Percentiles rank a stretch among this genome's conserved stretches.
phyloP scores from a whole-genome alignment of 1,284 basidiomycete species.

The Coniferiporia weirii region DNA sequence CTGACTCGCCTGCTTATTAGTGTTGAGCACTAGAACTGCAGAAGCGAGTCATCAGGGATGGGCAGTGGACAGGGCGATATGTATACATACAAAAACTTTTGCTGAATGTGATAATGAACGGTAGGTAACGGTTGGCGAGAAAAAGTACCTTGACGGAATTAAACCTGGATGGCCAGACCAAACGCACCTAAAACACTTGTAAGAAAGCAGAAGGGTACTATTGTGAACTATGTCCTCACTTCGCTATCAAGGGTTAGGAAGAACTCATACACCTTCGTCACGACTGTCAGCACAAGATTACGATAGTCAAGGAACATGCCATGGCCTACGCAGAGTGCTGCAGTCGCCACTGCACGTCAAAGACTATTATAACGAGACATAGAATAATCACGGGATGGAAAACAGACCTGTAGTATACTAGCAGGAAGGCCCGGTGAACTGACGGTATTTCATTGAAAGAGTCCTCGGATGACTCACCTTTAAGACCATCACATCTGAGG shows the following conservation, averaged over 20 bases:
- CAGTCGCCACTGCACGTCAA: neutral
- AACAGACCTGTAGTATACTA: constrained; percentile 11
- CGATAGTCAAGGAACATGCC: neutral
- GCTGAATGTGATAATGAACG: neutral
- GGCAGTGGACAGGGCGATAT: no score
- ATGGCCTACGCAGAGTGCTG: constrained; percentile 1
- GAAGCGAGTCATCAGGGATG: no score
- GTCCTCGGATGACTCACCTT: neutral
- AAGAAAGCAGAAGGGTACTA: neutral
- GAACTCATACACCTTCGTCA: constrained; percentile 12
- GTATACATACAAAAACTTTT: neutral
- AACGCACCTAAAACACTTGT: neutral
- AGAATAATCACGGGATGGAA: neutral
- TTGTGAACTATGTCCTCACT: neutral
- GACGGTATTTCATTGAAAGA: neutral
- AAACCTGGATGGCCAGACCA: constrained; percentile 12
- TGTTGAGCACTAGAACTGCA: constrained; percentile 2
- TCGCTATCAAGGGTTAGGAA: constrained; percentile 9
- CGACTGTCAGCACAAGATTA: neutral
- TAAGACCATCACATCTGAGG: neutral
- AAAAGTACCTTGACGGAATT: constrained; percentile 11
- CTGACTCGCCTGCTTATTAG: neutral
- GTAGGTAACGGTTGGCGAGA: constrained; percentile 15
- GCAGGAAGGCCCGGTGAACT: neutral
- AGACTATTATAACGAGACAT: neutral